Evolutionary conservation across 2,329 filamentous ascomycete species (phyloP).

Genomic region (Aspergillus felis): DNA sequence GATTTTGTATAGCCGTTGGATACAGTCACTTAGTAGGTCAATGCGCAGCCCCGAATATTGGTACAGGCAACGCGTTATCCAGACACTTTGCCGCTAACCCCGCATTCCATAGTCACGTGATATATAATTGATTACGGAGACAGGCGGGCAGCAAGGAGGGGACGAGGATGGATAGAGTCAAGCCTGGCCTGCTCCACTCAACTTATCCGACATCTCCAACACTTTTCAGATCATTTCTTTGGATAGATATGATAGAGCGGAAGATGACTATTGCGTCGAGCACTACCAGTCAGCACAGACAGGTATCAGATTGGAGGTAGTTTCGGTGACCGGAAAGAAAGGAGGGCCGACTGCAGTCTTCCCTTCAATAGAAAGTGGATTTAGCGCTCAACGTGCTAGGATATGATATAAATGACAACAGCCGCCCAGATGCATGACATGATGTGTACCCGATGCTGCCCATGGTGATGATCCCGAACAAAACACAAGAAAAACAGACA

Average conservation of each 20-base stretch:
- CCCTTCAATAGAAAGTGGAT: neutral
- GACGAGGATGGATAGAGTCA: neutral
- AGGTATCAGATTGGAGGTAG: neutral
- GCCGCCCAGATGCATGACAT: slow-evolving; percentile 36
- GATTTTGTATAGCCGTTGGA: no score
- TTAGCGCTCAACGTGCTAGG: neutral
- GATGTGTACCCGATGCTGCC: slow-evolving; percentile 27
- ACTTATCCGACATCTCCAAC: no score
- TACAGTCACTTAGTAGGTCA: neutral
- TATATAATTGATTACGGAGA: no score
- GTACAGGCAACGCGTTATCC: neutral
- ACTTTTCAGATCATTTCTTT: neutral
- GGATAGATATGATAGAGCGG: neutral
- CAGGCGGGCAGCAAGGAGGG: neutral
- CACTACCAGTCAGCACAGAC: neutral
- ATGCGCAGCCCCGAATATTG: neutral
- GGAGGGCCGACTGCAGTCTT: neutral
- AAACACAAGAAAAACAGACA: slow-evolving; percentile 14
- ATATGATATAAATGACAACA: slow-evolving; percentile 17
- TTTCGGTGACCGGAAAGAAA: neutral
- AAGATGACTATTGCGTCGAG: neutral
- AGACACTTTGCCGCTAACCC: neutral
- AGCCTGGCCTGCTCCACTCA: no score
- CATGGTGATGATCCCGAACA: slow-evolving; percentile 16
- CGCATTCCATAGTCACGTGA: neutral